Evolutionary conservation across 1,139 yeast species (phyloP).

Genomic region (Blastobotrys arbuscula): DNA sequence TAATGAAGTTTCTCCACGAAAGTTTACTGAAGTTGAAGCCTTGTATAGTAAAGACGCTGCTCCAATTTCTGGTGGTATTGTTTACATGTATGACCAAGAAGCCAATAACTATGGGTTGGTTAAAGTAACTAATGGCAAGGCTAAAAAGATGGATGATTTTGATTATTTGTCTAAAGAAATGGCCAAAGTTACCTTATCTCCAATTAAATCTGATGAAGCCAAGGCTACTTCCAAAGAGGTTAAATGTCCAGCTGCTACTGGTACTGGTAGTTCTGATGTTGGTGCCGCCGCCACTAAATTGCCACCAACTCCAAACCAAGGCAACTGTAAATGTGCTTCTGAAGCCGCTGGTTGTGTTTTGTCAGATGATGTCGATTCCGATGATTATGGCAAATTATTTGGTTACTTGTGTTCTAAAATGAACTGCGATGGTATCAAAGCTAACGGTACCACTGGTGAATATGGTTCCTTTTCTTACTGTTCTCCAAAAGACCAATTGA

Average conservation of each 20-base stretch:
- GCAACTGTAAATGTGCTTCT: conserved; percentile 52
- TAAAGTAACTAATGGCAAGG: conserved; percentile 53
- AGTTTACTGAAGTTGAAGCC: conserved; percentile 65
- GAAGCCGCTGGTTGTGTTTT: conserved; percentile 49
- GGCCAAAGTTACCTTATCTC: conserved; percentile 53
- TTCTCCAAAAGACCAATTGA: conserved; percentile 53
- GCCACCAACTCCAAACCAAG: conserved; percentile 66
- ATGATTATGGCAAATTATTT: conserved; percentile 52
- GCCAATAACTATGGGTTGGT: conserved; percentile 88
- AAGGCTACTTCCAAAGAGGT: conserved; percentile 38
- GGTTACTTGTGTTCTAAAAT: conserved; percentile 43
- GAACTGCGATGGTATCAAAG: conserved; percentile 46
- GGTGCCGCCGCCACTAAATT: conserved; percentile 53
- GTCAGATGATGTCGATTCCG: conserved; percentile 38
- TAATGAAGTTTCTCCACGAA: conserved; percentile 62
- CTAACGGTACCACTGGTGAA: conserved; percentile 55
- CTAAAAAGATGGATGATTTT: conserved; percentile 57
- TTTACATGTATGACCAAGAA: conserved; percentile 87
- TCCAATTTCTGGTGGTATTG: conserved; percentile 90
- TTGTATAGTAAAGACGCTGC: conserved; percentile 58
- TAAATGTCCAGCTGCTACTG: conserved; percentile 48
- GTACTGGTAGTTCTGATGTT: conserved; percentile 32
- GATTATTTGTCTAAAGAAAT: conserved; percentile 45
- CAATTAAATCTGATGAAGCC: conserved; percentile 47
- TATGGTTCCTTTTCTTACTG: conserved; percentile 68